Evolutionary conservation across 1,284 basidiomycete species (phyloP), one percentile per base, ranked within the genome.

Genomic region (Trichosporon sp.): DNA sequence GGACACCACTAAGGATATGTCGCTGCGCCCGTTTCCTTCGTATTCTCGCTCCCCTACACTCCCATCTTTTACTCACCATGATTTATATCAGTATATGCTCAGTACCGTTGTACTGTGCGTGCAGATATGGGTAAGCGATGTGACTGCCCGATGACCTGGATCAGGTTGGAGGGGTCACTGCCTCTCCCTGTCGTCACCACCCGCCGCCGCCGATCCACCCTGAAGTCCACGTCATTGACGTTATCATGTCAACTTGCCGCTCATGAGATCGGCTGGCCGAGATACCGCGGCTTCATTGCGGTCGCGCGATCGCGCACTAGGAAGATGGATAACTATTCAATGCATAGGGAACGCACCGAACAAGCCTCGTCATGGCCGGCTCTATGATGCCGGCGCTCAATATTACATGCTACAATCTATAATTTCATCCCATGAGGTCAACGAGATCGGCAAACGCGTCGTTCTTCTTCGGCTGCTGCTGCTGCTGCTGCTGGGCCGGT

Each of bases 401-500:
- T 60, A 31, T 37, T 56, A 56, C 33, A 32, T 40, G 46, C 52
- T 56, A 37, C 36, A 56, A 54, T 49, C 59, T 32, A 61, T 61
- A n/a, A 32, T 29, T 34, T 61, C 70, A 78, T 36, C 67, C 65
- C 76, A 79, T 77, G 36, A 79, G 68, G 67, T 79, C 74, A 36
- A 79, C 78, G 31, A 81, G 69, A 69, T 80, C 80, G 16, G 79
- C 80, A 70, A 81, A 81, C 23, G 79, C 78, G 63, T 81, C 80
- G 61, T 77, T 76, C 71, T 78, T 77, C 69, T 71, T 66, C 33
- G 37, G 63, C 57, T 68, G 69, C 57, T 66, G 67, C 56, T 16
- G 70, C 58, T 37, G 61, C 40, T 34, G 61, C 56, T 21, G 63
- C 61, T 60, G 69, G n/a, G 36, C 37, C 21, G 60, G 63, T 44